Evolutionary conservation across 495 filamentous ascomycete genomes (phyloP), one percentile per base, ranked within the genome.

Genomic region (Zalerion maritima): DNA sequence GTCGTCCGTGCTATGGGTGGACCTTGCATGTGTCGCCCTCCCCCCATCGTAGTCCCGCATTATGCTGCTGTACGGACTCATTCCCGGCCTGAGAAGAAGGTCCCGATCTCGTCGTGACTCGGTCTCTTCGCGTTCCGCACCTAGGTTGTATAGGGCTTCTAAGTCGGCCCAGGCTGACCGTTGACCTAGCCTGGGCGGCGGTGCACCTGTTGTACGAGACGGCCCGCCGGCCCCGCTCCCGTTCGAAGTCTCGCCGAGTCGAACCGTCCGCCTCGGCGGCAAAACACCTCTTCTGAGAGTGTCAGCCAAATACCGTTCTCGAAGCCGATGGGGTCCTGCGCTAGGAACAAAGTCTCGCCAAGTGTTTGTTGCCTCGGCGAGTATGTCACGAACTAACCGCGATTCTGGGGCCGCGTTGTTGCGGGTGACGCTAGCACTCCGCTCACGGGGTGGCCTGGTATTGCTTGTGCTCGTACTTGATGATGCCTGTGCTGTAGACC

Each of bases 1-100:
- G 22, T 59, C 48, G 1, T n/a, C n/a, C n/a, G n/a, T 58, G 42
- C 23, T 54, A 45, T 12, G 58, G 50, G 4, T 40, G 40, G 28
- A 46, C 40, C 5, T 52, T 41, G 28, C 16, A 16, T n/a, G 28
- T 28, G 24, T 5, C 29, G 25, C 27, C 21, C 46, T 29, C 18
- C 35, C 35, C 8, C 42, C 42, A 17, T 51, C 43, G 41, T 36
- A 49, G 5, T 55, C 51, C 24, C 44, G 43, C 45, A 46, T n/a
- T 15, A 19, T 31, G 13, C 22, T 28, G 14, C 25, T n/a, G 29
- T 14, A 26, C 24, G 24, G 24, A 13, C 9, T 24, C 23, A 24
- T 26, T 37, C 26, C 31, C 37, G 14, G 27, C 32, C 11, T 20
- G 26, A 27, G n/a, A 7, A 13, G 12, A 11, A 32, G 21, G 8